Base-by-base conservation (phyloP, 2,329 filamentous ascomycete genomes). In the Monosporascus sp. region DNA sequence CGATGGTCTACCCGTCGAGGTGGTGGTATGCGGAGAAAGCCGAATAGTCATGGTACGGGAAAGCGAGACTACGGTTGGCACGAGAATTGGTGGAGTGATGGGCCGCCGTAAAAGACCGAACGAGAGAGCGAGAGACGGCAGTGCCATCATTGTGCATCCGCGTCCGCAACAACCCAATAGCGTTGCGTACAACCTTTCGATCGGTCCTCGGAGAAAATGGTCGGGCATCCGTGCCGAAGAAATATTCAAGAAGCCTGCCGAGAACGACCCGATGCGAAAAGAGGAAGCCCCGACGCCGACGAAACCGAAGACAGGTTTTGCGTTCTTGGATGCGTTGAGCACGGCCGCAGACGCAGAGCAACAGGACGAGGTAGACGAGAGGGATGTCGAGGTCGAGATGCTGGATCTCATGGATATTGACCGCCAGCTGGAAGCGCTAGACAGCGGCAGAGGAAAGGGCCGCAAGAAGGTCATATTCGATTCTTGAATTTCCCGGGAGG, bases 341-440 rank as follows among this genome's bases (percentile, higher is more conserved):
- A 75, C 72, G 2, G 81, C 81, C 2, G 81, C 81, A 3, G 80
- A 84, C 53, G 67, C 71, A 7, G 71, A 71, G 22, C 74, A 77
- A 36, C 54, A 59, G 49, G 71, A 76, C 31, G 70, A 72, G n/a
- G 74, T 72, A 17, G 65, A 68, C 22, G 70, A 72, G 25, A 71
- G 81, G 35, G 76, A 84, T 52, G 73, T 83, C 14, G 81, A 85
- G 62, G 74, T 75, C 31, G 81, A 85, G 67, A 79, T 85, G 74
- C 72, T 87, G 59, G 82, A 85, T 63, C 82, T 87, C 45, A 80
- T 85, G 76, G 82, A 83, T 59, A 84, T 87, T 62, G 83, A 87
- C 59, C 77, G 80, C 54, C 79, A 77, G 48, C 67, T 87, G 50
- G 76, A 81, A 48, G 73, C 70, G 49, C 73, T 87, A 78, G 77